Evolutionary conservation across 345 rosid species (phyloP).

Genomic region (Nasturtium officinale): DNA sequence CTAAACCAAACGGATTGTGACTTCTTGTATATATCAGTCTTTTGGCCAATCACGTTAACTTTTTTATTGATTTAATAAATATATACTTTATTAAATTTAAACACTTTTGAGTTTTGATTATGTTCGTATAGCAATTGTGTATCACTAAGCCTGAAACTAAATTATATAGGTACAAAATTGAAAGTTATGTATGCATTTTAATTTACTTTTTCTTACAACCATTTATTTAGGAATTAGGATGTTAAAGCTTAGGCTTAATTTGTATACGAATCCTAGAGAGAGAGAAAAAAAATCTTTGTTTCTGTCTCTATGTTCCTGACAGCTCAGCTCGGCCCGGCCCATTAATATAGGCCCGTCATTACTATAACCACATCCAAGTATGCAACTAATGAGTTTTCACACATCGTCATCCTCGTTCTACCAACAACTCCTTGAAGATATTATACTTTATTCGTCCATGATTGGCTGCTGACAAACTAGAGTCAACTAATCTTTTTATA

Average conservation of each 20-base stretch:
- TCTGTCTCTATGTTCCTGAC: no score
- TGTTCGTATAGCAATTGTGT: slow-evolving; percentile 21
- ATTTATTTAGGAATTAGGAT: slow-evolving; percentile 8
- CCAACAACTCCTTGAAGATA: slow-evolving; percentile 6
- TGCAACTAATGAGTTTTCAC: neutral
- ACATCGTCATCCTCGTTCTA: neutral
- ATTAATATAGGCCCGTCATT: neutral
- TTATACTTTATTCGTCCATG: neutral
- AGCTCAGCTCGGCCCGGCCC: slow-evolving; percentile 14
- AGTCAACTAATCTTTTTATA: neutral
- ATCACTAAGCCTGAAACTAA: slow-evolving; percentile 25
- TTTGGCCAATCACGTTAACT: neutral
- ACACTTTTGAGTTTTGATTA: neutral
- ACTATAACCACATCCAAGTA: neutral
- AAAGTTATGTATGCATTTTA: neutral
- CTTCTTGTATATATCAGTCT: neutral
- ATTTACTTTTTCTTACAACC: neutral
- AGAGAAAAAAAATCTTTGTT: no score
- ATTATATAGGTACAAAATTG: neutral
- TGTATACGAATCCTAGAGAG: neutral
- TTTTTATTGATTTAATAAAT: no score
- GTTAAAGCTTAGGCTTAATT: neutral
- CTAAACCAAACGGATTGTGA: neutral
- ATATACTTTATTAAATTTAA: no score
- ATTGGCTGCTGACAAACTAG: slow-evolving; percentile 12